Evolutionary conservation across 371 early-diverging fungal species (phyloP).

Genomic region (Haplosporangium sp.): DNA sequence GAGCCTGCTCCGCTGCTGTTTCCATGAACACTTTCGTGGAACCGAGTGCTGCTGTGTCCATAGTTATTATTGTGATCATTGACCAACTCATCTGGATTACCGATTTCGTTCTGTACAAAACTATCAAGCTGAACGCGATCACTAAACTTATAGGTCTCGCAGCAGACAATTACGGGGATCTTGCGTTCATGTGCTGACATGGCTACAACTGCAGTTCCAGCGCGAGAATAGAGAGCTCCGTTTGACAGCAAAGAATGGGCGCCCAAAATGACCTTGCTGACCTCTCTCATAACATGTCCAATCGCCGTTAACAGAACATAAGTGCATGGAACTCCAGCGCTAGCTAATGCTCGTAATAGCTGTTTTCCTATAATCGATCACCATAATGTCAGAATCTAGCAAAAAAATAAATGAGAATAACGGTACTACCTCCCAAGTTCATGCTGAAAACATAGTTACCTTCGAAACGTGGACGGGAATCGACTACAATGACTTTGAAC

Average conservation of each 20-base stretch:
- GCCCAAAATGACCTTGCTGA: conserved; percentile 94
- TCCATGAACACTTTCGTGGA: conserved; percentile 36
- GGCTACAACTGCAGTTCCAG: conserved; percentile 93
- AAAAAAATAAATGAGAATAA: too few species aligned
- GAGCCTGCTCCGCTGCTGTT: conserved; percentile 34
- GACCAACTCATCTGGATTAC: conserved; percentile 85
- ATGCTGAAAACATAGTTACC: conserved; percentile 61
- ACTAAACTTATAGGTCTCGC: conserved; percentile 97
- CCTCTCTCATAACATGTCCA: conserved; percentile 85
- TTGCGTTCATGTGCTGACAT: conserved; percentile 90
- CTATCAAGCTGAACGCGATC: conserved; percentile 94
- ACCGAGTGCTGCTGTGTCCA: conserved; percentile 48
- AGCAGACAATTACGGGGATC: conserved; percentile 95
- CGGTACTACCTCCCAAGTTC: background rate
- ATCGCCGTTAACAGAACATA: conserved; percentile 75
- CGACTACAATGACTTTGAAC: conserved; percentile 94
- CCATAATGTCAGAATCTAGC: background rate
- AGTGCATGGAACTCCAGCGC: conserved; percentile 81
- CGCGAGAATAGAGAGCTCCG: conserved; percentile 92
- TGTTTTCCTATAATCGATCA: conserved; percentile 68
- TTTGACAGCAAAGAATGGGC: conserved; percentile 94
- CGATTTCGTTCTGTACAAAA: conserved; percentile 96
- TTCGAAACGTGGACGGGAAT: conserved; percentile 92
- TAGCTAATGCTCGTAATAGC: conserved; percentile 70
- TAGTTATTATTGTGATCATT: conserved; percentile 64